Evolutionary conservation across 495 filamentous ascomycete genomes (phyloP).

Genomic region (Aspergillus hancockii): DNA sequence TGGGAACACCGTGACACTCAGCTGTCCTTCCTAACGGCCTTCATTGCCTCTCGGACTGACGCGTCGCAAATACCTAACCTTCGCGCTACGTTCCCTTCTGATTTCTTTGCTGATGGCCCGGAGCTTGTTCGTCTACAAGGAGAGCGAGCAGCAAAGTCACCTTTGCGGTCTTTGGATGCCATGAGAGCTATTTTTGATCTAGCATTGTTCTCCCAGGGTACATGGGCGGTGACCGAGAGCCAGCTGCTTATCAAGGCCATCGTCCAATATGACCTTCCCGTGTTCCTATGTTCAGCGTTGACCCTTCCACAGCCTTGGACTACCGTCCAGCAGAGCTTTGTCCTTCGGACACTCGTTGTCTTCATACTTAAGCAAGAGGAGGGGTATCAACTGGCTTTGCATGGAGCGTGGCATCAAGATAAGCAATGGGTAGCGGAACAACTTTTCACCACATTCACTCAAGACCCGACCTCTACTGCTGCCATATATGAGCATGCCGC

Average conservation of each 20-base stretch:
- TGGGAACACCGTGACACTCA: constrained; percentile 88
- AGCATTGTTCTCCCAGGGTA: constrained; percentile 63
- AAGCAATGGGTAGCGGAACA: constrained; percentile 76
- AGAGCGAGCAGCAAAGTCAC: constrained; percentile 75
- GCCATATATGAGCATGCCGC: constrained; percentile 80
- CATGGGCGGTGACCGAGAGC: constrained; percentile 65
- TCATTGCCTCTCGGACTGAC: constrained; percentile 75
- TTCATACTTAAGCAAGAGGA: constrained; percentile 64
- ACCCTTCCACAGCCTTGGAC: constrained; percentile 68
- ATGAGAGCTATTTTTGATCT: constrained; percentile 79
- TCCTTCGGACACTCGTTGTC: constrained; percentile 60
- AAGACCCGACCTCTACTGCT: constrained; percentile 72
- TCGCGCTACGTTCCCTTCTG: constrained; percentile 70
- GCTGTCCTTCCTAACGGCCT: constrained; percentile 85
- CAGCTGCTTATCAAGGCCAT: constrained; percentile 56
- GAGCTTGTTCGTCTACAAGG: constrained; percentile 70
- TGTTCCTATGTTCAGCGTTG: constrained; percentile 79
- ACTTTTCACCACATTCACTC: constrained; percentile 75
- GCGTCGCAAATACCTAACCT: constrained; percentile 79
- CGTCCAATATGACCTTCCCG: constrained; percentile 53
- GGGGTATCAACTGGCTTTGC: constrained; percentile 79
- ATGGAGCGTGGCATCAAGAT: constrained; percentile 87
- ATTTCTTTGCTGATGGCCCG: constrained; percentile 73
- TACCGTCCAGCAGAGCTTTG: constrained; percentile 59
- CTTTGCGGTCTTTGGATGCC: constrained; percentile 85